A percentile compares a stretch with the other conserved stretches of the same genome.
These are phyloP conservation scores for Vigna unguiculata DNA, from an alignment of 306 rosid species.

Conservation along the genomic window DNA sequence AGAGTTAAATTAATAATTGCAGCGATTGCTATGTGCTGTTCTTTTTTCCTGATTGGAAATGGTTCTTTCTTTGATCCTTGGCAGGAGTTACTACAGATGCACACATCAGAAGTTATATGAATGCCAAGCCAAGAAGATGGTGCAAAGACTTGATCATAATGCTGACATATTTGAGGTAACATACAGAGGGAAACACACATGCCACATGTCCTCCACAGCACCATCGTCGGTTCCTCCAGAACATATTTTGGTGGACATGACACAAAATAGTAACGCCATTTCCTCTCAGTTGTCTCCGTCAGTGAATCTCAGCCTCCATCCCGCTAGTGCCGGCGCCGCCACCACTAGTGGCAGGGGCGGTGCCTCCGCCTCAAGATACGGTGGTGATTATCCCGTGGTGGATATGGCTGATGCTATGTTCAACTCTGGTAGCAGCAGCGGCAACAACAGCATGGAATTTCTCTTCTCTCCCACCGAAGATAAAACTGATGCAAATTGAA, in stretches of 20 bases:
- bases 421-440: conserved; percentile 62
- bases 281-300: conserved; percentile 31
- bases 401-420: conserved; percentile 80
- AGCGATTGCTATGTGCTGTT: not conserved
- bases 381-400: conserved; percentile 52
- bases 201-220: conserved; percentile 77
- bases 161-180: conserved; percentile 60
- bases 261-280: conserved; percentile 16
- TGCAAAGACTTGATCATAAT: conserved; percentile 62
- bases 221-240: conserved; percentile 61
- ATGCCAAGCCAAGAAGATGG: conserved; percentile 78
- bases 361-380: conserved; percentile 30
- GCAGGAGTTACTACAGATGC: conserved; percentile 74
- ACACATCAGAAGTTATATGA: conserved; percentile 72
- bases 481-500: conserved; percentile 41
- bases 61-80: not conserved
- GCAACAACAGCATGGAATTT: conserved; percentile 66
- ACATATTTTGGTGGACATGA: conserved; percentile 25
- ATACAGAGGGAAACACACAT: conserved; percentile 65
- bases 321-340: not conserved
- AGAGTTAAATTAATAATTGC: no score
- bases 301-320: not conserved
- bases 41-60: not conserved
- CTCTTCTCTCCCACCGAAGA: conserved; percentile 53
- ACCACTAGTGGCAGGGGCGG: not conserved